phyloP scores from a whole-genome alignment of 768 basidiomycete species.

The Leucocoprinus birnbaumii region DNA sequence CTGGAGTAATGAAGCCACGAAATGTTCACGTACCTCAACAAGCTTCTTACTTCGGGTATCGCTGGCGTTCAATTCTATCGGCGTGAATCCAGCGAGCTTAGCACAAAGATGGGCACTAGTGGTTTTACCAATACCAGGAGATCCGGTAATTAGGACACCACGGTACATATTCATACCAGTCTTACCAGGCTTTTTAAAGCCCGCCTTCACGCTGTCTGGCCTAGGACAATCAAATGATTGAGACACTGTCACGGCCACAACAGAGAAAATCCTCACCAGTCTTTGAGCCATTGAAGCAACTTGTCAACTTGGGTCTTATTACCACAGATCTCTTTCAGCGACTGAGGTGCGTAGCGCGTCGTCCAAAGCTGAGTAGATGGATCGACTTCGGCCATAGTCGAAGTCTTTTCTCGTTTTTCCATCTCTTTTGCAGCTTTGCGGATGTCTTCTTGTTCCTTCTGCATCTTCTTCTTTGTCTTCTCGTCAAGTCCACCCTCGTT shows the following conservation, averaged over 20 bases:
- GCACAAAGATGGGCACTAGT: constrained; percentile 93
- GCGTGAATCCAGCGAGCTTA: constrained; percentile 84
- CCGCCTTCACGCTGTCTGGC: constrained; percentile 66
- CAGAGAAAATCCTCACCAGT: constrained; percentile 64
- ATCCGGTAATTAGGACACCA: constrained; percentile 86
- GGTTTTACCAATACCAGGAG: constrained; percentile 98
- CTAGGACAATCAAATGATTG: constrained; percentile 33
- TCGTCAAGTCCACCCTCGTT: constrained; percentile 58
- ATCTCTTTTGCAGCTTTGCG: constrained; percentile 73
- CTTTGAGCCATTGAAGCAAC: constrained; percentile 79
- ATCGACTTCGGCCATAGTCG: constrained; percentile 36
- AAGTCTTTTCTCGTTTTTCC: constrained; percentile 66
- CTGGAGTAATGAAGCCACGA: neutral
- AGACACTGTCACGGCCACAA: neutral
- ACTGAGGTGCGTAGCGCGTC: constrained; percentile 87
- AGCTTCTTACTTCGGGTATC: constrained; percentile 96
- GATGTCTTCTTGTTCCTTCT: constrained; percentile 79
- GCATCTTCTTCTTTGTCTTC: constrained; percentile 77
- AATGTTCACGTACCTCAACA: constrained; percentile 70
- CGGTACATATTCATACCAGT: constrained; percentile 83
- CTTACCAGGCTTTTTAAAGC: constrained; percentile 95
- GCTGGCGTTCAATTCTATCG: constrained; percentile 96
- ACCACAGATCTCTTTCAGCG: constrained; percentile 88
- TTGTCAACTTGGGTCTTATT: constrained; percentile 94
- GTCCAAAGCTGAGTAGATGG: constrained; percentile 85